Conservation (phyloP, 768 basidiomycete species). For the Lactifluus echinatus region DNA sequence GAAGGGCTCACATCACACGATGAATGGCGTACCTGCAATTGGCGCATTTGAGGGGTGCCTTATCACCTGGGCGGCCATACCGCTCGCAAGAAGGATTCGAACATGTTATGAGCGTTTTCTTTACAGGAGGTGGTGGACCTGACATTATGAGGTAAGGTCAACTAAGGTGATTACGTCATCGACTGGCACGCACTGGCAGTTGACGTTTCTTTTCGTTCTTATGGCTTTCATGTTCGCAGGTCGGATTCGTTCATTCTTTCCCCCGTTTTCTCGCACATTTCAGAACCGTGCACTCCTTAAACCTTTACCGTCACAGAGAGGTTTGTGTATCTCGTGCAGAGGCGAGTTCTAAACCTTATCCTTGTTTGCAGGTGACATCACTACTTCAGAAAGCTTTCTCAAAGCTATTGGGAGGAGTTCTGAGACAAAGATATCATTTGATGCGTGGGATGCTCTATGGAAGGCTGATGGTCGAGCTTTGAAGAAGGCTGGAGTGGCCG, state of each 20-base stretch:
- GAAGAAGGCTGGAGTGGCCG: constrained; percentile 55
- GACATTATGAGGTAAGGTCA: constrained; percentile 7
- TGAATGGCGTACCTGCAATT: constrained; percentile 16
- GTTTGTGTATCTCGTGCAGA: neutral
- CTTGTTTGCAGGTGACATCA: constrained; percentile 36
- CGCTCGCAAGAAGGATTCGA: constrained; percentile 14
- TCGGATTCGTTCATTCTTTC: neutral
- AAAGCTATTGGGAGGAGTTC: constrained; percentile 62
- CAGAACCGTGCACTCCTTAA: neutral
- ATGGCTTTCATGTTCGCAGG: constrained; percentile 7
- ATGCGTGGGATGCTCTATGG: constrained; percentile 73
- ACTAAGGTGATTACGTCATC: constrained; percentile 5
- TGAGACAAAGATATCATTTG: constrained; percentile 54
- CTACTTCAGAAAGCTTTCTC: constrained; percentile 56
- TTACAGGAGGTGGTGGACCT: constrained; percentile 16
- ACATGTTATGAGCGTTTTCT: constrained; percentile 18
- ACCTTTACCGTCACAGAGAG: constrained; percentile 1
- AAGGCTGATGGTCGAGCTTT: constrained; percentile 45
- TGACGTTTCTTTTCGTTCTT: neutral
- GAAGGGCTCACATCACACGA: neutral
- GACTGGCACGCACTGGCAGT: neutral
- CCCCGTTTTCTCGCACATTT: constrained; percentile 6
- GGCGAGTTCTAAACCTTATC: neutral
- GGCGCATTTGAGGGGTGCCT: constrained; percentile 19
- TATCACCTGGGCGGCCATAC: constrained; percentile 1